These are phyloP conservation scores for Populus ilicifolia DNA, from an alignment of 345 rosid genomes.

Conservation along the genomic window DNA sequence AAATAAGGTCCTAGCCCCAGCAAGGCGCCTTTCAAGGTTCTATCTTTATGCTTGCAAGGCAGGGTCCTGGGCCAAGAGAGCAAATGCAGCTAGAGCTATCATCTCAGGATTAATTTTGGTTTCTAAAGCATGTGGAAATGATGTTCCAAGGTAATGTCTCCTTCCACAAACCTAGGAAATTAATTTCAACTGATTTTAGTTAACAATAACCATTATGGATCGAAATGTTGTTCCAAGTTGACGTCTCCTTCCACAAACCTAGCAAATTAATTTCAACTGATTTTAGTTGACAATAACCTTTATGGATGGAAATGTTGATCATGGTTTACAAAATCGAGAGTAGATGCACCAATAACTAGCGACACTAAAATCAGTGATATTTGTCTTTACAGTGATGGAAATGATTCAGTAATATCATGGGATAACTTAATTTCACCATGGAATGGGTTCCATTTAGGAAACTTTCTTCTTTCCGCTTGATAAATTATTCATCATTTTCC, in stretches of 20 bases:
- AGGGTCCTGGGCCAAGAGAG: slow-evolving; percentile 46
- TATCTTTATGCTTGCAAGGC: slow-evolving; percentile 71
- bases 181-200: slow-evolving; percentile 2
- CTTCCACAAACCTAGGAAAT: slow-evolving; percentile 1
- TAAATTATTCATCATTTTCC: background rate
- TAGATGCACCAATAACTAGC: background rate
- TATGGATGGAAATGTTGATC: background rate
- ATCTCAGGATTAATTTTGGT: slow-evolving; percentile 83
- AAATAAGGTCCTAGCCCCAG: slow-evolving; percentile 81
- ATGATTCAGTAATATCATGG: background rate
- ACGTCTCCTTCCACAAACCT: background rate
- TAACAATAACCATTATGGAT: background rate
- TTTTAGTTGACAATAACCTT: background rate
- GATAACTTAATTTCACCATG: background rate
- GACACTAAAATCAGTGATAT: background rate
- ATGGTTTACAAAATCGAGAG: background rate
- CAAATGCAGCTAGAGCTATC: slow-evolving; percentile 64
- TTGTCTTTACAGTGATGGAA: background rate
- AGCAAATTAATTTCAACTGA: background rate
- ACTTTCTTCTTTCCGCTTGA: background rate
- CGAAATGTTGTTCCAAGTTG: slow-evolving; percentile 92
- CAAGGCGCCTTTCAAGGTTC: slow-evolving; percentile 85
- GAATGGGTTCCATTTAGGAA: background rate
- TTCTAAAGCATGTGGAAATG: slow-evolving; percentile 91
- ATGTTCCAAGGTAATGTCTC: slow-evolving; percentile 71